These are phyloP conservation scores for Trypanosoma grayi DNA, from an alignment of 208 protist species.

Conservation along the genomic window DNA sequence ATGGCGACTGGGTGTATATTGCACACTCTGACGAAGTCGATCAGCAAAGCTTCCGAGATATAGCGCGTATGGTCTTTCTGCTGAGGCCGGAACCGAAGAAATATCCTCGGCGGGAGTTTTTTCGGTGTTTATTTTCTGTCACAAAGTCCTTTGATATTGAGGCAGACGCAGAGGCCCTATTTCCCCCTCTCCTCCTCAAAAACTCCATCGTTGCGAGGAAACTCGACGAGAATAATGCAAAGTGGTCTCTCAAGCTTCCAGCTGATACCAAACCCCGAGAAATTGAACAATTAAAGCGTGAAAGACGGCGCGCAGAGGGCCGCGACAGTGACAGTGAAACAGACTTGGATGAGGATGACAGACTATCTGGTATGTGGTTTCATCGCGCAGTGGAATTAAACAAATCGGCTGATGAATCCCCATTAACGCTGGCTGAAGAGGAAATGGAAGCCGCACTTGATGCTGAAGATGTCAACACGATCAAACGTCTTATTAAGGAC, in stretches of 20 bases:
- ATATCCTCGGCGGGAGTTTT: constrained; percentile 81
- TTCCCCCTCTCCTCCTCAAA: constrained; percentile 77
- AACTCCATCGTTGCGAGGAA: constrained; percentile 62
- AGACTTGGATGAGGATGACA: constrained; percentile 69
- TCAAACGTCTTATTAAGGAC: constrained; percentile 37
- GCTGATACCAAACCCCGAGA: constrained; percentile 32
- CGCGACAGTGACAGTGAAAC: constrained; percentile 87
- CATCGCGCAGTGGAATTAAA: constrained; percentile 76
- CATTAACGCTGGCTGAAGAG: constrained; percentile 55
- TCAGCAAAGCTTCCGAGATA: constrained; percentile 60
- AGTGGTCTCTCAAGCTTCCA: constrained; percentile 65
- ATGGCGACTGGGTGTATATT: constrained; percentile 91
- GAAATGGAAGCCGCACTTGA: constrained; percentile 58
- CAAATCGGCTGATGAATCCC: constrained; percentile 48
- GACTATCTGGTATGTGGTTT: constrained; percentile 77
- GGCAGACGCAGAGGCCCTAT: constrained; percentile 41
- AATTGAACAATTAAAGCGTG: constrained; percentile 37
- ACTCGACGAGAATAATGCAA: constrained; percentile 29
- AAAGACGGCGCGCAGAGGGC: constrained; percentile 51
- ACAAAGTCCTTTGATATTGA: constrained; percentile 66
- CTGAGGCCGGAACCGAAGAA: constrained; percentile 71
- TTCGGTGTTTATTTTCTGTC: constrained; percentile 77
- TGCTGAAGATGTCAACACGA: constrained; percentile 39
- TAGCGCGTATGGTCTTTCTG: constrained; percentile 67
- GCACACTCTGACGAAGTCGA: constrained; percentile 65